phyloP scores from a whole-genome alignment of 2,329 filamentous ascomycete species.

The Echinosphaeria canescens region DNA sequence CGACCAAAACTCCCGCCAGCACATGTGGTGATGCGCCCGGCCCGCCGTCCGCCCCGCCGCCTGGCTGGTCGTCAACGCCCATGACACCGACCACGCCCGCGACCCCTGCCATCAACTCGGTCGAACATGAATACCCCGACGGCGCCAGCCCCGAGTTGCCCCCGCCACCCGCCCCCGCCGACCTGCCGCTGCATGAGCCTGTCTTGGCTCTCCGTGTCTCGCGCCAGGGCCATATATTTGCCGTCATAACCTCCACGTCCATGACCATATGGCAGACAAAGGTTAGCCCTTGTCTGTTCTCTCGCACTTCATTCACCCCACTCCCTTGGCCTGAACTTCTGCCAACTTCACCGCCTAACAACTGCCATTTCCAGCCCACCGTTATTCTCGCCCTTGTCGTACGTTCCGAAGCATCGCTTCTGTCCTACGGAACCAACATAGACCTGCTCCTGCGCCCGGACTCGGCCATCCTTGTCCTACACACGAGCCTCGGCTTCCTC shows the following conservation, averaged over 20 bases:
- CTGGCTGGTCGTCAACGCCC: constrained; percentile 14
- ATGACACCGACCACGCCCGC: constrained; percentile 28
- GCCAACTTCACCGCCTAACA: constrained; percentile 2
- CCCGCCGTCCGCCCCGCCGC: constrained; percentile 12
- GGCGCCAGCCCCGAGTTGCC: constrained; percentile 10
- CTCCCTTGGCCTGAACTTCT: constrained; percentile 1
- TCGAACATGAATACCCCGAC: constrained; percentile 27
- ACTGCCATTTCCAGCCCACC: constrained; percentile 42
- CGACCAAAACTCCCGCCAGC: no score
- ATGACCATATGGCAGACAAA: constrained; percentile 96
- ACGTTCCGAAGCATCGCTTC: constrained; percentile 59
- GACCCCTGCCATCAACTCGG: constrained; percentile 34
- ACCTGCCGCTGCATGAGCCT: constrained; percentile 31
- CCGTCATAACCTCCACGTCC: constrained; percentile 64
- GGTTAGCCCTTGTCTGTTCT: no score
- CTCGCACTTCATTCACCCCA: no score
- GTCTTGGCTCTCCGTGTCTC: constrained; percentile 60
- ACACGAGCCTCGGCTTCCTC: constrained; percentile 67
- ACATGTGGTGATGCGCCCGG: constrained; percentile 13
- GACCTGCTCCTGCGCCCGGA: constrained; percentile 77
- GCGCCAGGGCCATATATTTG: constrained; percentile 63
- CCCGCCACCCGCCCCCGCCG: constrained; percentile 8
- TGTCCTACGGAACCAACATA: constrained; percentile 68
- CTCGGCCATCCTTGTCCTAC: constrained; percentile 77
- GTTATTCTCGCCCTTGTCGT: constrained; percentile 71